These are phyloP conservation scores for Silene vulgaris DNA, from an alignment of 179 eudicot species.

Conservation along the genomic window DNA sequence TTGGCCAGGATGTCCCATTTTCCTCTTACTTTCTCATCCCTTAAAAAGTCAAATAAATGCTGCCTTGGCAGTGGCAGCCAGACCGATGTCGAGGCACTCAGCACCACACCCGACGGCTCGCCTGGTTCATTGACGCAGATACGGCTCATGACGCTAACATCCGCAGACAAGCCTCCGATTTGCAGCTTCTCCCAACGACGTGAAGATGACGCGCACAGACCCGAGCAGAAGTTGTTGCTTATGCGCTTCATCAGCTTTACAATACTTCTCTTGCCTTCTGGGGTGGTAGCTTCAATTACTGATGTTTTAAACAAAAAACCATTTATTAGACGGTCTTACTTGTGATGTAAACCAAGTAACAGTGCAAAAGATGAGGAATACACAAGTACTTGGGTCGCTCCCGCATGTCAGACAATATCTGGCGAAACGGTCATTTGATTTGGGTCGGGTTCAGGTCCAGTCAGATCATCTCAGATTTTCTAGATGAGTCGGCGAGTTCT, in stretches of 20 bases:
- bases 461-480: too few species aligned
- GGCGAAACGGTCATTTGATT: too few species aligned
- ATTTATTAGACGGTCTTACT: too few species aligned
- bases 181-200: constrained; percentile 54
- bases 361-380: too few species aligned
- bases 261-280: constrained; percentile 48
- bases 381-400: too few species aligned
- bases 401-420: too few species aligned
- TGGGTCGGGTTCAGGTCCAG: too few species aligned
- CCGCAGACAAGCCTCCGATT: constrained; percentile 32
- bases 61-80: constrained; percentile 57
- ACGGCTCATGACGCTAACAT: constrained; percentile 47
- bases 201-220: constrained; percentile 48
- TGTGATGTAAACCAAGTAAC: too few species aligned
- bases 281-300: constrained; percentile 27
- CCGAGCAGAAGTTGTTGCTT: constrained; percentile 55
- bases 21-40: constrained; percentile 50
- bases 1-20: constrained; percentile 67
- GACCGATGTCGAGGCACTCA: constrained; percentile 60
- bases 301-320: neutral
- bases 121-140: constrained; percentile 43
- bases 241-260: constrained; percentile 61
- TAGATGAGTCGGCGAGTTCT: too few species aligned
- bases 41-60: constrained; percentile 47
- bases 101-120: constrained; percentile 63